phyloP scores from a whole-genome alignment of 2,329 filamentous ascomycete genomes.

The Colletotrichum sp. region DNA sequence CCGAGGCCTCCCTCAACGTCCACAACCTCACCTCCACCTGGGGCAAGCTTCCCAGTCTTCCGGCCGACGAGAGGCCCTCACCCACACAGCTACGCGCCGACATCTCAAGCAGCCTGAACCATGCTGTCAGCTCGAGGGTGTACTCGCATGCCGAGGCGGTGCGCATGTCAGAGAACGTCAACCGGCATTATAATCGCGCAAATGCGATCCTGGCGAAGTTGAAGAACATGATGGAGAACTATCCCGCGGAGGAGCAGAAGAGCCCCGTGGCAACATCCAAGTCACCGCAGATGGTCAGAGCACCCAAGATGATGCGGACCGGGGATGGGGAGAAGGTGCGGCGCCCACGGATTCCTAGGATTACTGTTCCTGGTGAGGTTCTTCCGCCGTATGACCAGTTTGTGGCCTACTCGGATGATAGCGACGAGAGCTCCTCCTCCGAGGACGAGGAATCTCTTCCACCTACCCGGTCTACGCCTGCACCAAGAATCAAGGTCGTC shows the following conservation, averaged over 20 bases:
- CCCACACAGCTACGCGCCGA: conserved; percentile 60
- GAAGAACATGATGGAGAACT: conserved; percentile 65
- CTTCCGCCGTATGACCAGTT: conserved; percentile 71
- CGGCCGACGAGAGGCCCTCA: conserved; percentile 51
- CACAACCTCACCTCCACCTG: conserved; percentile 63
- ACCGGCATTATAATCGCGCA: conserved; percentile 65
- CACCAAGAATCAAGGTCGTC: conserved; percentile 56
- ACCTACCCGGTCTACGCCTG: conserved; percentile 36
- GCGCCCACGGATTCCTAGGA: conserved; percentile 56
- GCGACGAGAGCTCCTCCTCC: conserved; percentile 58
- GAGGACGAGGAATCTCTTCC: conserved; percentile 32
- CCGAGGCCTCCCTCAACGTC: conserved; percentile 58
- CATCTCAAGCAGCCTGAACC: conserved; percentile 63
- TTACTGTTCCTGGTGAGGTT: conserved; percentile 71
- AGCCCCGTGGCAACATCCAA: conserved; percentile 54
- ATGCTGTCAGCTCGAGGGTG: conserved; percentile 60
- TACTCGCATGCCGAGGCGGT: conserved; percentile 67
- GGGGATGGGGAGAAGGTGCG: conserved; percentile 51
- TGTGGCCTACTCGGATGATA: conserved; percentile 60
- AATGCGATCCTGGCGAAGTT: conserved; percentile 65
- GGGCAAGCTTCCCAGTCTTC: conserved; percentile 57
- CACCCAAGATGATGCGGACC: conserved; percentile 51
- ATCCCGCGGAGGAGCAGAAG: conserved; percentile 58
- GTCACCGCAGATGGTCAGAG: conserved; percentile 58
- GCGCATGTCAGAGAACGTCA: conserved; percentile 68